Evolutionary conservation across 1,139 yeast species (phyloP).

Genomic region (Blastobotrys petasosporus): DNA sequence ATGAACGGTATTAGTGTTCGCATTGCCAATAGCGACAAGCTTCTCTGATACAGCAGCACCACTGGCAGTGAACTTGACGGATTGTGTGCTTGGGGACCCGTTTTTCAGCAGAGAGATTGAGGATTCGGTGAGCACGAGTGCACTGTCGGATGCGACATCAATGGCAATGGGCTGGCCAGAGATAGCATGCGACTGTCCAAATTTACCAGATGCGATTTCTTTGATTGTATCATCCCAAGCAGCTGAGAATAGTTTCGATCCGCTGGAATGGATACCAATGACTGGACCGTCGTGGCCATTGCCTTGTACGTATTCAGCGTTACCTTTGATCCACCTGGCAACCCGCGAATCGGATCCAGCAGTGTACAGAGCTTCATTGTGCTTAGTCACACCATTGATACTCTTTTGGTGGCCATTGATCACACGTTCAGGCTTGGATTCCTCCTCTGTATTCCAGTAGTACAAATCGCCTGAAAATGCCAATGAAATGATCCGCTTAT

Average conservation of each 20-base stretch:
- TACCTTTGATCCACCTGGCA: constrained; percentile 51
- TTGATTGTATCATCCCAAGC: constrained; percentile 90
- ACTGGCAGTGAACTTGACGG: constrained; percentile 16
- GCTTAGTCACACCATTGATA: constrained; percentile 50
- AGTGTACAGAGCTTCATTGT: constrained; percentile 40
- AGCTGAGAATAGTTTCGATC: constrained; percentile 25
- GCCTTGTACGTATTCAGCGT: constrained; percentile 30
- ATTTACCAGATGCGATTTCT: constrained; percentile 24
- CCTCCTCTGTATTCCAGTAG: constrained; percentile 43
- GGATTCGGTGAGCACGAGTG: constrained; percentile 44
- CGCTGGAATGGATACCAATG: constrained; percentile 34
- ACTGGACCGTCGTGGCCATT: constrained; percentile 25
- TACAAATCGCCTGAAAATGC: constrained; percentile 69
- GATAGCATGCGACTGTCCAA: constrained; percentile 35
- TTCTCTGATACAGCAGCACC: constrained; percentile 34
- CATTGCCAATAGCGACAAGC: constrained; percentile 29
- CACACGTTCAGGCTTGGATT: constrained; percentile 38
- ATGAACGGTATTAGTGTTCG: constrained; percentile 18
- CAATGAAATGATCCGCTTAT: constrained; percentile 54
- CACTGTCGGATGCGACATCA: constrained; percentile 29
- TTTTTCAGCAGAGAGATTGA: constrained; percentile 37
- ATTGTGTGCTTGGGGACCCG: constrained; percentile 11
- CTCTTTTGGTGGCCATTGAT: constrained; percentile 78
- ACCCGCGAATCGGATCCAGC: constrained; percentile 85
- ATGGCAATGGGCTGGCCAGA: constrained; percentile 62